Evolutionary conservation across 805 yeast species (phyloP).

Genomic region (Kuraishia capsulata): DNA sequence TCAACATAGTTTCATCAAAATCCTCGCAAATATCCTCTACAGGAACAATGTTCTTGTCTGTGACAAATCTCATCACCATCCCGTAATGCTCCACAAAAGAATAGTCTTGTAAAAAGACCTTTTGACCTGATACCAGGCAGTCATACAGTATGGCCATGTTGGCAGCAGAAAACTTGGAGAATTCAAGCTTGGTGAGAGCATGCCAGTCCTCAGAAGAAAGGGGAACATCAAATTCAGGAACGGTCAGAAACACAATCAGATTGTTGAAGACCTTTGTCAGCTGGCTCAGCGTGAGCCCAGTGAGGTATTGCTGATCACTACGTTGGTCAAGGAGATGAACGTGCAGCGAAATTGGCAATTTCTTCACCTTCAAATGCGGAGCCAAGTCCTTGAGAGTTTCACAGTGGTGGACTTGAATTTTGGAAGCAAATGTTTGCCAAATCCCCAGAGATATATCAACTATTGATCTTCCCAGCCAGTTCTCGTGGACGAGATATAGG

Average conservation of each 20-base stretch:
- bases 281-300: constrained; percentile 18
- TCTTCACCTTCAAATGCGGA: constrained; percentile 61
- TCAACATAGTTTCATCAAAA: constrained; percentile 3
- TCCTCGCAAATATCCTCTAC: background rate
- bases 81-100: constrained; percentile 30
- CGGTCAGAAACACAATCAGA: constrained; percentile 19
- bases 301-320: constrained; percentile 35
- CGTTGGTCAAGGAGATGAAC: constrained; percentile 53
- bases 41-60: constrained; percentile 6
- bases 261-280: constrained; percentile 24
- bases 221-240: constrained; percentile 14
- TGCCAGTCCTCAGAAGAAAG: constrained; percentile 18
- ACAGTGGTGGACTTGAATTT: constrained; percentile 19
- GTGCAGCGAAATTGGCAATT: constrained; percentile 63
- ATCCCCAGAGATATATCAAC: constrained; percentile 64
- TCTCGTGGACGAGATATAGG: constrained; percentile 79
- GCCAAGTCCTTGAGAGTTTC: constrained; percentile 27
- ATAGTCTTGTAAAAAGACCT: constrained; percentile 46
- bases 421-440: constrained; percentile 8
- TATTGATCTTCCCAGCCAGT: constrained; percentile 78
- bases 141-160: constrained; percentile 35
- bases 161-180: constrained; percentile 14
- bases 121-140: constrained; percentile 39
- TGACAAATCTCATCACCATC: constrained; percentile 17
- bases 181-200: constrained; percentile 14